These are phyloP conservation scores for Begonia masoniana DNA, from an alignment of 306 rosid genomes.

Conservation along the genomic window DNA sequence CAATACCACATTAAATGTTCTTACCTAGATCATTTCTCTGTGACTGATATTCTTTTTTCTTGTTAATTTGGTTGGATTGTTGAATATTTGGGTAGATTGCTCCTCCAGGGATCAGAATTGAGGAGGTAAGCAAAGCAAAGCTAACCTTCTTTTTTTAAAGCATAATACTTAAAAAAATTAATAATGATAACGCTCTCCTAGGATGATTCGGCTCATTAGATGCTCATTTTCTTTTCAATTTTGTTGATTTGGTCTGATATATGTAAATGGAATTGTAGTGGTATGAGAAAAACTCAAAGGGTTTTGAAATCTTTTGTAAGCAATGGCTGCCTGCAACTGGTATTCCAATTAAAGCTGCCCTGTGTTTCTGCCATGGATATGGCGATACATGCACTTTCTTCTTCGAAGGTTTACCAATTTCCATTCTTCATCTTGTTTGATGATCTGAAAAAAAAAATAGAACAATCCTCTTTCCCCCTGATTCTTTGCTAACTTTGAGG, in stretches of 20 bases:
- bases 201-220: no score
- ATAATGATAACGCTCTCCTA: no score
- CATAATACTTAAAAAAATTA: no score
- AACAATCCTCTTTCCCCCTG: no score
- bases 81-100: conserved; percentile 35
- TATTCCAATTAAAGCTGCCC: conserved; percentile 44
- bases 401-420: conserved; percentile 63
- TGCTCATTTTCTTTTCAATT: no score
- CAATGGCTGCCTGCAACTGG: conserved; percentile 64
- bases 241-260: no score
- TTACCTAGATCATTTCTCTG: conserved; percentile 2
- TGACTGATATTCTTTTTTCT: no score
- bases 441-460: no score
- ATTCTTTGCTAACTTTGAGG: no score
- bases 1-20: neutral
- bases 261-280: conserved; percentile 18
- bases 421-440: neutral
- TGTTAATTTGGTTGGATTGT: conserved; percentile 8
- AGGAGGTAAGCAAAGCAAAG: conserved; percentile 44
- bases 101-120: conserved; percentile 64
- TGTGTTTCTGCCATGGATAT: conserved; percentile 95
- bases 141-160: no score
- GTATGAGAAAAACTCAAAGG: conserved; percentile 74
- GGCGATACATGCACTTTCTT: conserved; percentile 95
- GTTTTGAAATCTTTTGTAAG: conserved; percentile 73